These are phyloP conservation scores for Globisporangium polare DNA, from an alignment of 352 stramenopile genomes.

Conservation along the genomic window DNA sequence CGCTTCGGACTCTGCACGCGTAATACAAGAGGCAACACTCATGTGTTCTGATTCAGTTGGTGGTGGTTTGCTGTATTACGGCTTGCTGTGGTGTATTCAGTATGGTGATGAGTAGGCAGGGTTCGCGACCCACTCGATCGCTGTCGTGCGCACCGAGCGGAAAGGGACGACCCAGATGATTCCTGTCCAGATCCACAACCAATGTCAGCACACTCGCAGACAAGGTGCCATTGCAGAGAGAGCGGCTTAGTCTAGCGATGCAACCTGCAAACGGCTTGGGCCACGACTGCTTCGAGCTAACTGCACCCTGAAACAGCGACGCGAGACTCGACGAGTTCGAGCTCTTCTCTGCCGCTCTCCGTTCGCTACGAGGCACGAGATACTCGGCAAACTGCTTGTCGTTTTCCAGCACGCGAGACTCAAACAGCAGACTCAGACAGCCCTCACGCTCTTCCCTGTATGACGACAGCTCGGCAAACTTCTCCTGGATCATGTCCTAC, in stretches of 20 bases:
- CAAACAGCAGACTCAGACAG: conserved; percentile 37
- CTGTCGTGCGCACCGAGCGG: conserved; percentile 21
- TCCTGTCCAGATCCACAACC: conserved; percentile 17
- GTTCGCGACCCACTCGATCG: conserved; percentile 19
- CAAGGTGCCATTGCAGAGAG: not conserved
- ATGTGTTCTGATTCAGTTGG: not conserved
- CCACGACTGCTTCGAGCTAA: conserved; percentile 22
- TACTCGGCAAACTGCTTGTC: conserved; percentile 39
- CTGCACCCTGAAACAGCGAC: not conserved
- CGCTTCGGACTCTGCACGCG: not conserved
- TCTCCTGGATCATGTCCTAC: conserved; percentile 43
- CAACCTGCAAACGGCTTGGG: conserved; percentile 45
- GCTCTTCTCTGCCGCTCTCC: not conserved
- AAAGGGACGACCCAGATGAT: conserved; percentile 67
- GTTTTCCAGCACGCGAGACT: conserved; percentile 37
- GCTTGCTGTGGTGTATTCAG: not conserved
- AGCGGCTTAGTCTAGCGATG: too few species aligned
- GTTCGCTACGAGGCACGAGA: conserved; percentile 12
- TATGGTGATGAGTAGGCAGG: not conserved
- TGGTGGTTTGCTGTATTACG: not conserved
- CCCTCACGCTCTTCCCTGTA: conserved; percentile 39
- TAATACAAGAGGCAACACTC: not conserved
- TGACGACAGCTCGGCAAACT: conserved; percentile 31
- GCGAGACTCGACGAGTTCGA: not conserved
- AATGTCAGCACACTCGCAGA: not conserved